Evolutionary conservation across 2,329 filamentous ascomycete genomes (phyloP).

Genomic region (Paracamarosporium sp.): DNA sequence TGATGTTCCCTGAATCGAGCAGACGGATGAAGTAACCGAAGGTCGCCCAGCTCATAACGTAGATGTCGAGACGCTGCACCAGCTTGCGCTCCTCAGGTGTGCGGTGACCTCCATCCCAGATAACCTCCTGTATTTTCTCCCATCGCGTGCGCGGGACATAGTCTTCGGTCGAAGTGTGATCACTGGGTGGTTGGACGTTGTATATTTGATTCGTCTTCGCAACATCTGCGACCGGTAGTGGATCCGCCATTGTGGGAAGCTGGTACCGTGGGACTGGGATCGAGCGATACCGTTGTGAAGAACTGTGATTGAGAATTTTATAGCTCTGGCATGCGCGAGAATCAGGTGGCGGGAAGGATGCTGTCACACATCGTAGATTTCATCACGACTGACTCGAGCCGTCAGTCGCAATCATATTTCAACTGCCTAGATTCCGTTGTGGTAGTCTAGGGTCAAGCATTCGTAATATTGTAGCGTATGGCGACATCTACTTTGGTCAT

Average conservation of each 20-base stretch:
- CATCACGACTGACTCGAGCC: background rate
- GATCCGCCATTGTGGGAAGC: background rate
- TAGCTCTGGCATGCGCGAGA: background rate
- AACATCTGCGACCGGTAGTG: background rate
- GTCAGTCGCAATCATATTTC: no score
- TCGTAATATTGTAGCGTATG: background rate
- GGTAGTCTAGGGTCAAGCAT: no score
- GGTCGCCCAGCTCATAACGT: conserved; percentile 21
- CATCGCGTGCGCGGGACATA: conserved; percentile 6
- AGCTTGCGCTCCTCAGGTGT: conserved; percentile 24
- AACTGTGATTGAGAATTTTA: background rate
- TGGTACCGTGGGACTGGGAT: background rate
- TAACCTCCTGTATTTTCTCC: conserved; percentile 13
- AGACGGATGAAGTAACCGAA: conserved; percentile 26
- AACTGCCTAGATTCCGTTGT: no score
- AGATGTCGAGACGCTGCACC: conserved; percentile 23
- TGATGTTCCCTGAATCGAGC: conserved; percentile 27
- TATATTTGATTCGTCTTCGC: background rate
- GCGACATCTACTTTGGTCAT: background rate
- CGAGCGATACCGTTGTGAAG: background rate
- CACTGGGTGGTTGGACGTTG: background rate
- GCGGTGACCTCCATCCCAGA: conserved; percentile 7
- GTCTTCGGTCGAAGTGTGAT: background rate
- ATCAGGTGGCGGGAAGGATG: conserved; percentile 15
- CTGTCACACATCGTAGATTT: conserved; percentile 1